These are phyloP conservation scores for Apostasia shenzhenica DNA, from an alignment of 106 monocot genomes.

Conservation along the genomic window DNA sequence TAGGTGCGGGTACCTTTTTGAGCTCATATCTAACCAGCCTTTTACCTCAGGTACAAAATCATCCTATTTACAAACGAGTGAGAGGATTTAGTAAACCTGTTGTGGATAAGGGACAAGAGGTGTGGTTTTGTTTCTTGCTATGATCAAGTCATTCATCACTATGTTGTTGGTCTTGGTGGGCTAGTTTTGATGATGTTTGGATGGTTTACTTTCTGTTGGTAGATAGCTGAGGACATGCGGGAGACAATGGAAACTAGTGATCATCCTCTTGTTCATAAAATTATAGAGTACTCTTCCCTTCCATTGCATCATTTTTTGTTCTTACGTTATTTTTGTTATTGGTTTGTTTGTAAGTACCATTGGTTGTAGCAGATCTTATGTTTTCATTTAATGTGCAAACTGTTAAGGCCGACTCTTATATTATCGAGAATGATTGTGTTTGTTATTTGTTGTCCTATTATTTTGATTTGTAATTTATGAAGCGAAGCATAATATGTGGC, in stretches of 20 bases:
- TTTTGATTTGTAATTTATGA: too few relatives aligned
- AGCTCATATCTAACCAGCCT: background rate
- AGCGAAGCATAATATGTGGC: too few relatives aligned
- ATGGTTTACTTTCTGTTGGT: conserved; percentile 9
- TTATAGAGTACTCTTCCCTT: conserved; percentile 74
- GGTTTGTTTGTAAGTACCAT: background rate
- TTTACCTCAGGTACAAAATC: conserved; percentile 65
- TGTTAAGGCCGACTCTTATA: background rate
- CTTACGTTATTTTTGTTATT: conserved; percentile 3
- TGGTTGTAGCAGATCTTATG: background rate
- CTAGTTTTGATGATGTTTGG: background rate
- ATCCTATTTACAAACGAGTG: conserved; percentile 67
- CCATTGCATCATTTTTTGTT: conserved; percentile 10
- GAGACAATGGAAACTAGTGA: conserved; percentile 94
- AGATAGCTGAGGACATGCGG: conserved; percentile 90
- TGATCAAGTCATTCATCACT: background rate
- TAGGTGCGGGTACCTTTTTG: background rate
- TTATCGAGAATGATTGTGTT: background rate
- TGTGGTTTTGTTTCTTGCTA: conserved; percentile 16
- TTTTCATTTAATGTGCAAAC: background rate
- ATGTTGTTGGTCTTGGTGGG: background rate
- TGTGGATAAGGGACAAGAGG: conserved; percentile 86
- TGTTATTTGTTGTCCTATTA: background rate
- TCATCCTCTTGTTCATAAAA: conserved; percentile 95
- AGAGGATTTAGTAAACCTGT: conserved; percentile 75